Evolutionary conservation across 306 rosid species (phyloP), one percentile per base, ranked within the genome.

Genomic region (Senna tora): DNA sequence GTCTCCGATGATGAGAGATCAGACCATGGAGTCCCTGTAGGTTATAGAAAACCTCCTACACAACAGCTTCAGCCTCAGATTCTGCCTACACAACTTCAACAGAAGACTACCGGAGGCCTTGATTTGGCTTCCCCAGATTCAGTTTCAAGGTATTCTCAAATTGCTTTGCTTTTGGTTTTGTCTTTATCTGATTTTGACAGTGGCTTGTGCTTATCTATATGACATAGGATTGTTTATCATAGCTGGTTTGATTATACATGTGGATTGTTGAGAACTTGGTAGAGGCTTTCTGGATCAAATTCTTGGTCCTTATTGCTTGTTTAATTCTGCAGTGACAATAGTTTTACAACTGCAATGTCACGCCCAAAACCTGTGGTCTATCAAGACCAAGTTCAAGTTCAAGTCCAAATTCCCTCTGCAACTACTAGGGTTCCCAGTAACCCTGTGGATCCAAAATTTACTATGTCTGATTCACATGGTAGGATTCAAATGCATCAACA

Each of bases 61-160:
- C 84, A 88, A 13, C 96, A 77, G 71, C 80, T 76, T 2, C 93
- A 88, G 78, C 28, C 76, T 6, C 86, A 79, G 77, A 28, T 59
- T 54, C 69, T 57, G 42, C 77, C 80, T 13, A 74, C 87, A 42
- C 96, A 83, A 67, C 79, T 87, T 36, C 96, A 84, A 52, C 97
- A 84, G 33, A 90, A 87, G 82, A 79, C 96, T n/a, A 53, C 84
- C 22, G 90, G 85, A 0, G 75, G 73, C 60, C 46, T 42, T 67
- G 99, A 95, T 79, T 64, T 89, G 79, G 88, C 90, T 54, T 95
- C 97, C 17, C 96, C 97, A 11, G 99, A 95, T 84, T 95, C 97
- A 16, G 96, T 91, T 70, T 89, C 99, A 69, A 91, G 99, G 99
- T 95, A 66, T 53, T 32, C 20, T 52, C 57, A 54, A n/a, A 34